Conservation (phyloP, 495 filamentous ascomycete species). For the Penicillium daleae region DNA sequence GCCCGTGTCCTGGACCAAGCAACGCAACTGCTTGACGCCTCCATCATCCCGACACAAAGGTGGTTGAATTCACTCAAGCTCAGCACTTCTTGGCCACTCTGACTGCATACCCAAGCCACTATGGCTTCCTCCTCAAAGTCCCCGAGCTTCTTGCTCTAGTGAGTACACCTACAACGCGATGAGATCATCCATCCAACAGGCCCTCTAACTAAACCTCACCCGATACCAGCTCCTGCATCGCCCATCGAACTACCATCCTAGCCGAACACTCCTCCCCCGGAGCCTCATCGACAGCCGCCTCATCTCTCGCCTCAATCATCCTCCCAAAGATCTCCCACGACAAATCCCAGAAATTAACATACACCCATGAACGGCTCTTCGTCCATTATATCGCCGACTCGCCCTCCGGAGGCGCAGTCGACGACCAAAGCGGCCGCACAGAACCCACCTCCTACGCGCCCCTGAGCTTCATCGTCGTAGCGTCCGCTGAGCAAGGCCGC, state of each 20-base stretch:
- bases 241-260: constrained; percentile 88
- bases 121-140: constrained; percentile 85
- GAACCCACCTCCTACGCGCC: constrained; percentile 66
- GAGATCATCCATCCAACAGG: neutral
- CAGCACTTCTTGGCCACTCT: neutral
- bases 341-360: constrained; percentile 85
- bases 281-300: constrained; percentile 69
- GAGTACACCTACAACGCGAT: constrained; percentile 31
- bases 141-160: constrained; percentile 81
- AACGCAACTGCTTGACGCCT: constrained; percentile 16
- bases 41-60: neutral
- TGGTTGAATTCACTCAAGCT: neutral
- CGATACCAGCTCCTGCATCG: constrained; percentile 77
- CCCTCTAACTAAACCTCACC: constrained; percentile 22
- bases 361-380: constrained; percentile 86
- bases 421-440: constrained; percentile 30
- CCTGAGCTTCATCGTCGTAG: constrained; percentile 85
- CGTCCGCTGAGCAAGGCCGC: constrained; percentile 73
- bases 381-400: constrained; percentile 95
- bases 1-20: neutral
- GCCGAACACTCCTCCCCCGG: constrained; percentile 81
- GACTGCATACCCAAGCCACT: neutral
- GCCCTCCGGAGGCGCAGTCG: constrained; percentile 60
- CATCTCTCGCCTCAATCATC: constrained; percentile 89
- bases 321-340: constrained; percentile 91